Conservation (phyloP, 345 rosid genomes). For the Eucalyptus globulus region DNA sequence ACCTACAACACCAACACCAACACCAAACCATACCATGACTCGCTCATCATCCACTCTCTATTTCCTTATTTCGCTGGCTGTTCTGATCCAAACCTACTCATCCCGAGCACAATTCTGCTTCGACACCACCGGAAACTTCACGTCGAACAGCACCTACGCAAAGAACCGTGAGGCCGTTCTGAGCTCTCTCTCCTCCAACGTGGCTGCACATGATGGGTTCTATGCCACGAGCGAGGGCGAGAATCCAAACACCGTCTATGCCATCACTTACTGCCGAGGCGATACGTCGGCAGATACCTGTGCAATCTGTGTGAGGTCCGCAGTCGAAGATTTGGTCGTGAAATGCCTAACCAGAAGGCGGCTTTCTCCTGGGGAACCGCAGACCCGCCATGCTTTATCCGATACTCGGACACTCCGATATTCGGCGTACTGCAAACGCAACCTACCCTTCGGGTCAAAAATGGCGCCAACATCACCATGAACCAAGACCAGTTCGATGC, state of each 20-base stretch:
- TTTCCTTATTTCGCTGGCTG: no score
- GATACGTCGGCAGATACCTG: slow-evolving; percentile 9
- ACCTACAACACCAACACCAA: no score
- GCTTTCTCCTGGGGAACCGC: slow-evolving; percentile 6
- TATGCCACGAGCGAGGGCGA: neutral
- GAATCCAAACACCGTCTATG: neutral
- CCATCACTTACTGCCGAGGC: slow-evolving; percentile 16
- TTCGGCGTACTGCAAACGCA: slow-evolving; percentile 7
- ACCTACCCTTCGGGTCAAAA: neutral
- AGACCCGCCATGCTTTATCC: slow-evolving; percentile 14
- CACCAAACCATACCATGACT: no score
- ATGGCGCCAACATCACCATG: neutral
- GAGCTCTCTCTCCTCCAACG: neutral
- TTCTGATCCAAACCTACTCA: no score
- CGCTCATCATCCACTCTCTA: no score
- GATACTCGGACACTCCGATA: neutral
- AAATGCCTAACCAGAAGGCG: slow-evolving; percentile 23
- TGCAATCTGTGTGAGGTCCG: neutral
- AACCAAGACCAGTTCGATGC: slow-evolving; percentile 4
- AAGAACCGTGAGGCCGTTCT: neutral
- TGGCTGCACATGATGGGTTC: neutral
- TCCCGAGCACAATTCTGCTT: no score
- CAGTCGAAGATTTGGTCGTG: neutral
- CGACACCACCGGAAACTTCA: no score
- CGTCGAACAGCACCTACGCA: slow-evolving; percentile 1